Conservation (phyloP, 2,329 filamentous ascomycete species). For the Emericellopsis cladophorae region DNA sequence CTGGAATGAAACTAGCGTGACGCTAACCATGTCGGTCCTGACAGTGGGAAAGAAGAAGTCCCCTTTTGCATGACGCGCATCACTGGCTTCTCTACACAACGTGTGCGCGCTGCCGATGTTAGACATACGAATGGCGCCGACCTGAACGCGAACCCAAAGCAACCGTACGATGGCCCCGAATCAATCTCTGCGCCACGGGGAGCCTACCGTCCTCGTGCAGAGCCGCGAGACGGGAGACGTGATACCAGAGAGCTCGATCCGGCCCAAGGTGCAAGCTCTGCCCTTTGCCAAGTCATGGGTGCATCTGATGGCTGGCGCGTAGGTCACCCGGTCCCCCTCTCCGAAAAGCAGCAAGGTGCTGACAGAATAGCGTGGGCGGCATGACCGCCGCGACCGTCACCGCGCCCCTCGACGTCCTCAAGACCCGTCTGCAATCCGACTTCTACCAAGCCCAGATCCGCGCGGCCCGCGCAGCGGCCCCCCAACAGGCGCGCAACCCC, state of each 20-base stretch:
- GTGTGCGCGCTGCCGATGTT: background rate
- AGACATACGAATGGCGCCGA: background rate
- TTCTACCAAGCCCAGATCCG: conserved; percentile 81
- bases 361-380: conserved; percentile 55
- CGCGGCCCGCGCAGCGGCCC: conserved; percentile 48
- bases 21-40: background rate
- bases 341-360: background rate
- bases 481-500: conserved; percentile 45
- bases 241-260: conserved; percentile 26
- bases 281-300: conserved; percentile 72
- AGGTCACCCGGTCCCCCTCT: conserved; percentile 17
- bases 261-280: conserved; percentile 21
- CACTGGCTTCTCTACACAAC: background rate
- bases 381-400: conserved; percentile 92
- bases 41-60: background rate
- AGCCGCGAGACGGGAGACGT: conserved; percentile 50
- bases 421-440: conserved; percentile 86
- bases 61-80: background rate
- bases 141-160: conserved; percentile 5
- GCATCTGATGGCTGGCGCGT: conserved; percentile 87
- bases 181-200: conserved; percentile 17
- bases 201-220: conserved; percentile 33
- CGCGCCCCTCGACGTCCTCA: conserved; percentile 84
- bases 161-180: conserved; percentile 15
- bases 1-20: background rate